Base-by-base conservation (phyloP, 257 asterid species). In the Verbascum thapsus region DNA sequence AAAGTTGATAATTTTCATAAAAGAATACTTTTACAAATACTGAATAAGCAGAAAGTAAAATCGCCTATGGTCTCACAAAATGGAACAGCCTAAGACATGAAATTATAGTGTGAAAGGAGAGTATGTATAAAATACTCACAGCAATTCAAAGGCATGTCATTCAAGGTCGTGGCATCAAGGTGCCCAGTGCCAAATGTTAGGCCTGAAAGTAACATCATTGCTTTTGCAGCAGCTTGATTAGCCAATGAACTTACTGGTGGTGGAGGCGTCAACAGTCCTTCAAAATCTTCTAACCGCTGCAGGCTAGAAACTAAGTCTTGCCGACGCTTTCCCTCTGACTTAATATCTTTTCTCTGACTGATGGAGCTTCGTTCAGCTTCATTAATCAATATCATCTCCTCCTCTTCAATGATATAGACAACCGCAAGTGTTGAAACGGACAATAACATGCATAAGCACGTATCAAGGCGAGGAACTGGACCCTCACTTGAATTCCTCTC, bases 151-250 rank as follows among this genome's bases (percentile, higher is more conserved):
- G 97, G 95, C 83, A 90, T 58, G 64, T 90, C 99, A 67, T 83
- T 90, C 78, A 85, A 80, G 85, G 86, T 84, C 81, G 90, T 68
- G 75, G 88, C 87, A 79, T 84, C 95, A 69, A 87, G 85, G 73
- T 80, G 85, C 70, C 94, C 96, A 82, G 80, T 78, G 64, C 90
- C 80, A 67, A 81, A 86, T 65, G 91, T 61, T 59, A 80, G 38
- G 73, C 96, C 97, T 57, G 97, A 84, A 80, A 87, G 88, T 66
- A 85, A 80, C 94, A 90, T 66, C 95, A 85, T 82, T 55, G 97
- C 97, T 78, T 87, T 90, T 34, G 88, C 90, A 59, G 96, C 96
- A 53, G 97, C 97, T 82, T 90, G 97, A 81, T 87, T 94, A 48
- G 99, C 97, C 82, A 85, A 73, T 65, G 88, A 73, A 80, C 88